Base-by-base conservation (phyloP, 768 basidiomycete genomes). In the Dacryopinax primogenitus region DNA sequence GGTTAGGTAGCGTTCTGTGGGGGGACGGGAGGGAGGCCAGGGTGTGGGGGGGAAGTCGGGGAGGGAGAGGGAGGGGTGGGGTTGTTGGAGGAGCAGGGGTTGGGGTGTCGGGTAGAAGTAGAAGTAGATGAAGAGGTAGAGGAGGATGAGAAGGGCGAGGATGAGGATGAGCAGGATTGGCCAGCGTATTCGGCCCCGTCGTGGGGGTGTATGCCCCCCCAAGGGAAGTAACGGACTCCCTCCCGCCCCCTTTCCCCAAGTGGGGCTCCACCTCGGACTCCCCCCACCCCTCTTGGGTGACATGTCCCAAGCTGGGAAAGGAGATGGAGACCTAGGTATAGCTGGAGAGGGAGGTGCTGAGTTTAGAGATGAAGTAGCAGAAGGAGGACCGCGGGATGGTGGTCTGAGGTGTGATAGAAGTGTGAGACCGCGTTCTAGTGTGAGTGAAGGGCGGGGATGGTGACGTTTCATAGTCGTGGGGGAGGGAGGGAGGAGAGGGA, bases 1-100 rank as follows among this genome's bases (percentile, higher is more conserved):
- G 21, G 87, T 79, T 21, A 92, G 74, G 73, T 81, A 92, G 63
- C 72, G 76, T 67, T 78, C 78, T 13, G 73, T 67, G 64, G 51
- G 51, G 4, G 2, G 23, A 21, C 11, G 26, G 13, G 26, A 3
- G 30, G 51, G 51, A 3, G 51, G 51, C 51, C 51, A 58, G 13
- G 51, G 51, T 23, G 51, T 13, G 26, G 51, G 13, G 51, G 51
- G 51, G 51, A 58, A 58, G 51, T 58, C 51, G 13, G 51, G 13
- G 3, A 30, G 15, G 11, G 23, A 4, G 23, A 28, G 23, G 13
- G 15, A 15, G 7, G n/a, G n/a, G n/a, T n/a, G n/a, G n/a, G n/a
- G n/a, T n/a, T n/a, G n/a, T n/a, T n/a, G n/a, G n/a, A n/a, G n/a
- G n/a, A n/a, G n/a, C n/a, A n/a, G n/a, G n/a, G n/a, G n/a, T n/a